Percentiles rank a stretch among this genome's conserved stretches.
These are phyloP conservation scores for Cutaneotrichosporon daszewskae DNA, from an alignment of 1,284 basidiomycete species.

Conservation along the genomic window DNA sequence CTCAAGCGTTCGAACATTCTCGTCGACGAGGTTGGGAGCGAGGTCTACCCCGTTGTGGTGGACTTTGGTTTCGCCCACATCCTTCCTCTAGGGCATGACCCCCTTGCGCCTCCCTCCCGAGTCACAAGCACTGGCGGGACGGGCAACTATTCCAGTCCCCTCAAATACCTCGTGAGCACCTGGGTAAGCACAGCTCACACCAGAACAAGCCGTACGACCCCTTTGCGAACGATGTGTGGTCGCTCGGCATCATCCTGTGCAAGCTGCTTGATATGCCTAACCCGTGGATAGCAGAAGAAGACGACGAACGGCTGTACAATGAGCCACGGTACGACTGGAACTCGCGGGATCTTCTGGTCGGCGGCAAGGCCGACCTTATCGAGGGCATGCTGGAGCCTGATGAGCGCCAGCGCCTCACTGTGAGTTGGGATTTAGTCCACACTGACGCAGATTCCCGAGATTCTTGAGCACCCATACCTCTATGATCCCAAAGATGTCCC, in stretches of 20 bases:
- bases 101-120: slow-evolving; percentile 2
- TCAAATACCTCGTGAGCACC: slow-evolving; percentile 36
- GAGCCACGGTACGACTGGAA: too few species aligned
- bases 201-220: slow-evolving; percentile 36
- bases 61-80: slow-evolving; percentile 47
- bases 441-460: slow-evolving; percentile 28
- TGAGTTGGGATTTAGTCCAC: slow-evolving; percentile 17
- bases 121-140: slow-evolving; percentile 41
- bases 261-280: slow-evolving; percentile 35
- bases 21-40: slow-evolving; percentile 11
- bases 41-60: slow-evolving; percentile 26
- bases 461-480: slow-evolving; percentile 39
- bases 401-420: slow-evolving; percentile 29
- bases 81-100: slow-evolving; percentile 8
- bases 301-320: too few species aligned
- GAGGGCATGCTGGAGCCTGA: slow-evolving; percentile 34
- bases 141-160: slow-evolving; percentile 42
- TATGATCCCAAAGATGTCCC: slow-evolving; percentile 12
- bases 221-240: slow-evolving; percentile 41
- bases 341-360: slow-evolving; percentile 3
- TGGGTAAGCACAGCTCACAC: not conserved
- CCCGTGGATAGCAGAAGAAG: slow-evolving; percentile 25
- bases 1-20: slow-evolving; percentile 45
- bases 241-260: slow-evolving; percentile 39
- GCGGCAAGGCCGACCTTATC: slow-evolving; percentile 23